Base-by-base conservation (phyloP, 495 filamentous ascomycete genomes). In the Neurospora sp. region DNA sequence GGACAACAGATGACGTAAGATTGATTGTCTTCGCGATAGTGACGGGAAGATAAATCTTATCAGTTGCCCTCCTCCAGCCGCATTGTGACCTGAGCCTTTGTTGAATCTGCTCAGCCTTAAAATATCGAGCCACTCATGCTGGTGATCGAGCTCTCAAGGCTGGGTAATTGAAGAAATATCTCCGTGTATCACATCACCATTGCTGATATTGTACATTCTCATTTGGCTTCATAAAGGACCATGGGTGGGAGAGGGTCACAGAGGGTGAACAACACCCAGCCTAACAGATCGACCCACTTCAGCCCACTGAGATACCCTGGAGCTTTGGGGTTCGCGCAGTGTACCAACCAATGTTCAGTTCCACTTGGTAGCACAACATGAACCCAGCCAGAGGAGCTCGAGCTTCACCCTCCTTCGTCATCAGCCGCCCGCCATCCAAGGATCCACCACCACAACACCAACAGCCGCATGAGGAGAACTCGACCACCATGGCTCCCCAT, bases 401-500 rank as follows among this genome's bases (percentile, higher is more conserved):
- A 70, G 66, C 20, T 71, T 38, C 39, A 71, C 41, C 72, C 20
- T 38, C 11, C 49, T 66, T 70, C 70, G 75, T 54, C 71, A 75
- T 49, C 70, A 74, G 60, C 71, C 76, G 23, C 18, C 46, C 44
- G 40, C 41, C 70, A 27, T 71, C n/a, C 54, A 6, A 39, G 39
- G 71, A 44, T 72, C 71, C 71, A 44, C 31, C 31, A 54, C 72
- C 71, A 73, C 40, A 38, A 75, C 75, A 37, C 69, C 10, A 54
- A 74, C 77, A 76, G 38, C 80, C 82, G 75, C 80, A 84, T 85
- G 84, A 83, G 84, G 82, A 84, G 83, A 83, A 76, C 77, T 78
- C 74, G 39, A 70, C 79, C 82, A 83, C 44, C 78, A 89, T 89
- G 87, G 86, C 86, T 84, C 92, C 92, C 84, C 88, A 90, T 84